Percentiles rank a stretch among this genome's conserved stretches.
Evolutionary conservation across 2,329 filamentous ascomycete species (phyloP).

Genomic region (Lasiodiplodia gonubiensis): DNA sequence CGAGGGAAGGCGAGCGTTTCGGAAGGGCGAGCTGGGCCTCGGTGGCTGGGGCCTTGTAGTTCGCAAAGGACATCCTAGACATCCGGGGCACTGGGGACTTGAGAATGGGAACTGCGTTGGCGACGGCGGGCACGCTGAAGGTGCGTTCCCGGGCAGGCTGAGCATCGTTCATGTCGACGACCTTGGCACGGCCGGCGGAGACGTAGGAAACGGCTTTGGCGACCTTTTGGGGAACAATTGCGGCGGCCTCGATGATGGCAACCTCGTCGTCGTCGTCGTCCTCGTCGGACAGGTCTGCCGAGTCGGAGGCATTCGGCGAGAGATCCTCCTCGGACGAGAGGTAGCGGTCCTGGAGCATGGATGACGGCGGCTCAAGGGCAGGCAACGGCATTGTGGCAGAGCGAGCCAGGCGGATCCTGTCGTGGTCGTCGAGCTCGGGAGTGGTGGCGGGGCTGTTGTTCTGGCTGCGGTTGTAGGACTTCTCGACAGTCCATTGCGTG

Average conservation of each 20-base stretch:
- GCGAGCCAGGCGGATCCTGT: slow-evolving; percentile 43
- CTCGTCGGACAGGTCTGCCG: slow-evolving; percentile 40
- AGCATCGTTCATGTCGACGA: slow-evolving; percentile 41
- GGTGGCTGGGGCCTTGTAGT: slow-evolving; percentile 32
- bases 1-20: background rate
- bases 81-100: slow-evolving; percentile 37
- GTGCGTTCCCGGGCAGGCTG: slow-evolving; percentile 8
- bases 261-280: slow-evolving; percentile 30
- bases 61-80: slow-evolving; percentile 38
- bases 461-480: slow-evolving; percentile 36
- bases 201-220: slow-evolving; percentile 46
- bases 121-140: slow-evolving; percentile 44
- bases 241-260: slow-evolving; percentile 23
- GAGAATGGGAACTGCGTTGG: slow-evolving; percentile 35
- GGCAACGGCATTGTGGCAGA: slow-evolving; percentile 33
- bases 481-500: slow-evolving; percentile 47
- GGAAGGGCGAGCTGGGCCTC: slow-evolving; percentile 3
- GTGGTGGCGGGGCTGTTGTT: slow-evolving; percentile 43
- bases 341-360: slow-evolving; percentile 44
- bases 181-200: slow-evolving; percentile 46
- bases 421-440: slow-evolving; percentile 41
- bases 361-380: slow-evolving; percentile 32
- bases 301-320: slow-evolving; percentile 42
- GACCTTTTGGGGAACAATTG: slow-evolving; percentile 33
- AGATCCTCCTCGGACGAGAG: slow-evolving; percentile 48